Evolutionary conservation across 495 filamentous ascomycete species (phyloP), one percentile per base, ranked within the genome.

Genomic region (Neohortaea acidophila): DNA sequence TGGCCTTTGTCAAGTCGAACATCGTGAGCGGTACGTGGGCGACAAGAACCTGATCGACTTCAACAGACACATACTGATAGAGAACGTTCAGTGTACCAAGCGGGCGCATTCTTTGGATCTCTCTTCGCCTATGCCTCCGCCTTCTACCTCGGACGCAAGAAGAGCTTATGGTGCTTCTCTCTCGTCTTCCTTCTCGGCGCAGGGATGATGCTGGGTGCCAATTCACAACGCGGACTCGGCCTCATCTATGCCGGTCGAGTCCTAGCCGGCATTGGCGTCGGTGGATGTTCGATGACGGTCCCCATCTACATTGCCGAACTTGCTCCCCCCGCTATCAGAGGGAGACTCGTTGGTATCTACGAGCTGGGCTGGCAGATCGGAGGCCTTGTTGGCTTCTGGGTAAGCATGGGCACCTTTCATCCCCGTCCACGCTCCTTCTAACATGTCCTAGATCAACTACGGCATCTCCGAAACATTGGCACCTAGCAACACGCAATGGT

Each of bases 321-420:
- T n/a, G 48, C 67, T 6, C 69, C 69, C 0, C 69, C 69, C 0
- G 65, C 69, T 14, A 58, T 73, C 39, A 57, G 69, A 22, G 69
- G 69, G 12, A 52, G 65, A 24, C 57, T 73, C 7, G 67, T 70
- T 35, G 75, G 77, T 47, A 62, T 84, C 19, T 84, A 78, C 49
- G 77, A 82, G 55, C 57, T 81, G 26, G 73, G 75, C 9, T 81
- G 75, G 72, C 79, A 82, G 55, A 64, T 78, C 48, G 77, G 77
- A 32, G 76, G 76, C 11, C 57, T 84, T 18, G 67, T 78, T n/a
- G 77, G 77, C 2, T 82, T 81, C 48, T 79, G 72, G 73, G 77
- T 79, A 49, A 78, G 77, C 47, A 63, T 61, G 2, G 14, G 23
- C 20, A 53, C 10, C 31, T 22, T 23, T 14, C 20, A 20, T 10